Percentiles rank a stretch among this genome's conserved stretches.
phyloP scores from a whole-genome alignment of 306 rosid genomes.

The Cucumis hystrix region DNA sequence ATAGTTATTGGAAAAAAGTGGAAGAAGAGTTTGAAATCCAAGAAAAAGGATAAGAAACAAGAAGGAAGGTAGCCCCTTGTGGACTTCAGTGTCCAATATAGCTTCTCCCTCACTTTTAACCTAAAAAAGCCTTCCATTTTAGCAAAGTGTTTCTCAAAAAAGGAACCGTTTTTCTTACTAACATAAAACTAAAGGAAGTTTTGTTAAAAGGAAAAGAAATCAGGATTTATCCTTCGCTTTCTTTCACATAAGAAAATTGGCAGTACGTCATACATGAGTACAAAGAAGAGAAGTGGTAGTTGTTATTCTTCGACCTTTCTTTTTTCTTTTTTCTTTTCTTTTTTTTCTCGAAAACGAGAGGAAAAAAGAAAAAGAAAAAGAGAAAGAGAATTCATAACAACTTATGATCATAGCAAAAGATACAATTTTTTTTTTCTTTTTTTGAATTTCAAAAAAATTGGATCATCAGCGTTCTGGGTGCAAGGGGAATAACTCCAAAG shows the following conservation, averaged over 20 bases:
- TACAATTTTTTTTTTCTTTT: neutral
- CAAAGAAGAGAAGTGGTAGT: conserved; percentile 28
- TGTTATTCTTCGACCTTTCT: neutral
- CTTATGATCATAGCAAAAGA: conserved; percentile 5
- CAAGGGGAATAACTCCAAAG: conserved; percentile 83
- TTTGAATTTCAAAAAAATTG: conserved; percentile 15
- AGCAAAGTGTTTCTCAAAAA: conserved; percentile 29
- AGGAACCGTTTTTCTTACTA: conserved; percentile 5
- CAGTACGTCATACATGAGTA: conserved; percentile 3
- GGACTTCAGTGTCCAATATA: conserved; percentile 69
- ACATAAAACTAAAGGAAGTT: neutral
- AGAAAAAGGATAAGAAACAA: conserved; percentile 2
- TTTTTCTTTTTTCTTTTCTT: neutral
- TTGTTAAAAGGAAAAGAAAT: neutral
- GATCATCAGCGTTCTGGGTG: conserved; percentile 78
- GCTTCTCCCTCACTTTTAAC: conserved; percentile 42
- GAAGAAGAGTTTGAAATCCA: neutral
- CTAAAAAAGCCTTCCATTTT: conserved; percentile 51
- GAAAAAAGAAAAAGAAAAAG: conserved; percentile 22
- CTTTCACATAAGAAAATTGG: neutral
- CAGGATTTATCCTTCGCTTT: neutral
- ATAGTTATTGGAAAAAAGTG: neutral
- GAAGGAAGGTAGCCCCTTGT: conserved; percentile 37
- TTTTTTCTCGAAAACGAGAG: conserved; percentile 53
- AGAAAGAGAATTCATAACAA: conserved; percentile 7